These are phyloP conservation scores for Dactylellina drechsleri DNA, from an alignment of 2,329 filamentous ascomycete genomes.

Conservation along the genomic window DNA sequence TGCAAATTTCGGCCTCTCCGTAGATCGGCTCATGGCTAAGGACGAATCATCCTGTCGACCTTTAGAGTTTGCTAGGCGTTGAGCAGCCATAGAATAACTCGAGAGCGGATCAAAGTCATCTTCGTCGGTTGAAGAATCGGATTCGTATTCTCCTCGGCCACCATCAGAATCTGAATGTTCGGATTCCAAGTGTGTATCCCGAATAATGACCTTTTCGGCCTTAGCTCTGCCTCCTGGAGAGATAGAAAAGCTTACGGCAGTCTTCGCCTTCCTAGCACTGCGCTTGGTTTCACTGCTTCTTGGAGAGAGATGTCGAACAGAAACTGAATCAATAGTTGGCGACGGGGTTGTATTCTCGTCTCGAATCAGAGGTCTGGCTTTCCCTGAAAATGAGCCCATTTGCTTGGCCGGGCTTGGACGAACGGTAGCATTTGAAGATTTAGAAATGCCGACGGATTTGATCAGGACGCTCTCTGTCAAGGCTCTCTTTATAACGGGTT, in stretches of 20 bases:
- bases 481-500: constrained; percentile 37
- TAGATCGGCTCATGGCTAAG: constrained; percentile 31
- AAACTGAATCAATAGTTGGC: constrained; percentile 29
- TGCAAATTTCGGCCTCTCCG: constrained; percentile 46
- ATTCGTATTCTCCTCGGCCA: constrained; percentile 45
- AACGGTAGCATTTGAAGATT: constrained; percentile 12
- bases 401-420: constrained; percentile 43
- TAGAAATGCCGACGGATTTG: constrained; percentile 17
- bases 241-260: constrained; percentile 47
- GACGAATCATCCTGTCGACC: constrained; percentile 22
- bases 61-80: constrained; percentile 36
- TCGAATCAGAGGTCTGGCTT: constrained; percentile 17
- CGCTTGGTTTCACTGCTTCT: constrained; percentile 29
- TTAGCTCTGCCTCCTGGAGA: constrained; percentile 51
- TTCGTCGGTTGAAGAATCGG: constrained; percentile 52
- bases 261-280: constrained; percentile 18
- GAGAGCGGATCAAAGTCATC: constrained; percentile 47
- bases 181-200: constrained; percentile 11
- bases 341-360: constrained; percentile 53
- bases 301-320: constrained; percentile 32
- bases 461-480: constrained; percentile 46
- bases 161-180: constrained; percentile 42
- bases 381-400: constrained; percentile 36
- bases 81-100: constrained; percentile 49
- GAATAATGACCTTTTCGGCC: constrained; percentile 40